Evolutionary conservation across 306 rosid species (phyloP).

Genomic region (Malus fusca): DNA sequence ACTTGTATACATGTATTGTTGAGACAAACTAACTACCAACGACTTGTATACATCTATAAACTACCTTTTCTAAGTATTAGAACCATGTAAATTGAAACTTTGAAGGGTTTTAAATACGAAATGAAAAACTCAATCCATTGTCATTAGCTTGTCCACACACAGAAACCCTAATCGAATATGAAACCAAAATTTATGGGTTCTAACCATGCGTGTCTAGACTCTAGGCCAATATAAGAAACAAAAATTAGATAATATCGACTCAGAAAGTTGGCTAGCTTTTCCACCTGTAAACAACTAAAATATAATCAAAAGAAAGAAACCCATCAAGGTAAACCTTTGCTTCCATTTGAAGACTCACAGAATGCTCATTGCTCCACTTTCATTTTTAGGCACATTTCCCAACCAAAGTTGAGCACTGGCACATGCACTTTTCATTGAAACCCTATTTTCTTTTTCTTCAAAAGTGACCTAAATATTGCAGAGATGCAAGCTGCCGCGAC

Average conservation of each 20-base stretch:
- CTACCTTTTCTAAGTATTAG: neutral
- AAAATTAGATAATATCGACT: neutral
- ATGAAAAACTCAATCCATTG: neutral
- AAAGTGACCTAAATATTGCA: slow-evolving; percentile 1
- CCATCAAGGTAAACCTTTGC: neutral
- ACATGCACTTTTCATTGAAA: neutral
- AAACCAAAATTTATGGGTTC: neutral
- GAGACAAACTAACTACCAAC: too few species aligned
- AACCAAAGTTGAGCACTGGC: neutral
- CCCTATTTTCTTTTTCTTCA: neutral
- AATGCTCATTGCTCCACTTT: neutral
- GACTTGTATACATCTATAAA: neutral
- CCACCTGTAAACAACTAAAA: neutral
- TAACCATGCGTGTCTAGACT: neutral
- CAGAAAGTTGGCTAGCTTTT: slow-evolving; percentile 10
- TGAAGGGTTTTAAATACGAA: neutral
- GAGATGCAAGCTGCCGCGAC: neutral
- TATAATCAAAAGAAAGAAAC: neutral
- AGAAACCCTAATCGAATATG: neutral
- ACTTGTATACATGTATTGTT: too few species aligned
- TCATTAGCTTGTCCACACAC: neutral
- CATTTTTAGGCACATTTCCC: slow-evolving; percentile 12
- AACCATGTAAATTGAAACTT: neutral
- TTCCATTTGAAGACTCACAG: slow-evolving; percentile 4
- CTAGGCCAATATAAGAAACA: neutral